Evolutionary conservation across 1,284 basidiomycete genomes (phyloP).

Genomic region (Kwoniella shivajii): DNA sequence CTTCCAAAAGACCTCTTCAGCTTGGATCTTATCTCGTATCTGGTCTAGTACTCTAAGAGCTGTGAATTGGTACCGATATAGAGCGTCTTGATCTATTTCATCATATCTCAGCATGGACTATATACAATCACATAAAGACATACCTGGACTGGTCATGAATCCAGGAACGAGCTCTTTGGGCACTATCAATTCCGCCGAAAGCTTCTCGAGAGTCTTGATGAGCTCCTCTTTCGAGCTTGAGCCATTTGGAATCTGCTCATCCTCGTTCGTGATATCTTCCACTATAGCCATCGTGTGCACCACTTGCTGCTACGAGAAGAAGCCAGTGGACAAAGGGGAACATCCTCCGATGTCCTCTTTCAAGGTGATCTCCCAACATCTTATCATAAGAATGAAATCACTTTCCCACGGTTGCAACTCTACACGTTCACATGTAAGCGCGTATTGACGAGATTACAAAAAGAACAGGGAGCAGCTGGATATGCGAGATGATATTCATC

Average conservation of each 20-base stretch:
- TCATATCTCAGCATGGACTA: background rate
- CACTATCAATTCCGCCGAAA: conserved; percentile 25
- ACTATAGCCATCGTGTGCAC: conserved; percentile 36
- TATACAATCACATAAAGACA: conserved; percentile 1
- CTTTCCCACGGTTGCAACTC: background rate
- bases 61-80: conserved; percentile 13
- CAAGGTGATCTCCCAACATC: too few relatives aligned
- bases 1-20: conserved; percentile 18
- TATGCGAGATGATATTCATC: too few relatives aligned
- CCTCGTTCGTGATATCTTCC: conserved; percentile 35
- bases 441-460: too few relatives aligned
- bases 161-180: conserved; percentile 33
- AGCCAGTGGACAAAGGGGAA: background rate
- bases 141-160: conserved; percentile 30
- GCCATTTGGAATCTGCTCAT: background rate
- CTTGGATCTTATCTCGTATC: conserved; percentile 11
- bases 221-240: conserved; percentile 6
- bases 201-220: conserved; percentile 10
- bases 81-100: conserved; percentile 11
- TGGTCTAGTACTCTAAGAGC: conserved; percentile 14
- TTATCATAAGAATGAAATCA: too few relatives aligned
- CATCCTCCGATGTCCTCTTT: background rate
- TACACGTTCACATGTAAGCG: too few relatives aligned
- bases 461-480: too few relatives aligned
- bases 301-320: background rate